phyloP scores from a whole-genome alignment of 1,284 basidiomycete genomes.

The Tausonia pullulans region DNA sequence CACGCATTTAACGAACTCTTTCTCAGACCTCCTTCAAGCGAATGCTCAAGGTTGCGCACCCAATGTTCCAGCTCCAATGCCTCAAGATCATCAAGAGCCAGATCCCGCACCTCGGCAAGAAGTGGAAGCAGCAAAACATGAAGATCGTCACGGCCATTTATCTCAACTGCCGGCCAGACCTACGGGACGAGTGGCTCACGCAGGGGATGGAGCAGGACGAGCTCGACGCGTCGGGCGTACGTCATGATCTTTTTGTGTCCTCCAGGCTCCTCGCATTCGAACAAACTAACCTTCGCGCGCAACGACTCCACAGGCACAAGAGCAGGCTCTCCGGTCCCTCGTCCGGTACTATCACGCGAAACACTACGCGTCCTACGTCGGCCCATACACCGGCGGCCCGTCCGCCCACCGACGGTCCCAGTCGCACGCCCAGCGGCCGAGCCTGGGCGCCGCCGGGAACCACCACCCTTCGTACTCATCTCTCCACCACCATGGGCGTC shows the following conservation, averaged over 20 bases:
- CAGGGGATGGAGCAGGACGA: constrained; percentile 87
- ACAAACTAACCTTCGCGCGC: too few species aligned
- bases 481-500: not conserved
- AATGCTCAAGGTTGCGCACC: constrained; percentile 84
- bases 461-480: not conserved
- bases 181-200: constrained; percentile 95
- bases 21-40: constrained; percentile 83
- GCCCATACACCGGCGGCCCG: constrained; percentile 8
- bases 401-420: constrained; percentile 4
- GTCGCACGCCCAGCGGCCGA: constrained; percentile 17
- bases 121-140: constrained; percentile 99
- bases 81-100: constrained; percentile 98
- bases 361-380: constrained; percentile 25
- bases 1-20: constrained; percentile 15
- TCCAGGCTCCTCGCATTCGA: too few species aligned
- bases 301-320: constrained; percentile 58
- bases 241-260: constrained; percentile 19
- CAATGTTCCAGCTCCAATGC: constrained; percentile 88
- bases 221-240: constrained; percentile 45
- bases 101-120: constrained; percentile 94
- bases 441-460: not conserved
- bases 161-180: constrained; percentile 87
- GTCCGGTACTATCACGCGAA: constrained; percentile 67
- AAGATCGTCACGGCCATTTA: constrained; percentile 99
- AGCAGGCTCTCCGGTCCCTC: constrained; percentile 85